Conservation (phyloP, 2,329 filamentous ascomycete genomes). For the Blumeria hordei region DNA sequence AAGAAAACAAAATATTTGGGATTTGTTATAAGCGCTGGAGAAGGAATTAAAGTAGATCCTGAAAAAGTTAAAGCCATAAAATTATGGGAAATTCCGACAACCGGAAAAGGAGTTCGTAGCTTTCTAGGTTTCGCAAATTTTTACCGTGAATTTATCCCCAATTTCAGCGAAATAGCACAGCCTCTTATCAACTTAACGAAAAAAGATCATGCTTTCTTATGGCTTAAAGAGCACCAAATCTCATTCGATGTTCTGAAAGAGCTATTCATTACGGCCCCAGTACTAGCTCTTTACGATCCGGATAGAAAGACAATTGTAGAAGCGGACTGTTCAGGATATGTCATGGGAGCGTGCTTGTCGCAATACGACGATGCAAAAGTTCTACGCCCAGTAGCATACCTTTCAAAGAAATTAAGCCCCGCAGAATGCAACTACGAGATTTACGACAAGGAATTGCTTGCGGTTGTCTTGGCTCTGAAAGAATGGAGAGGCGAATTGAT, state of each 20-base stretch:
- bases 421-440: slow-evolving; percentile 1
- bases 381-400: neutral
- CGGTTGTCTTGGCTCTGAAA: neutral
- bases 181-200: neutral
- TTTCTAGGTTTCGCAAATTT: neutral
- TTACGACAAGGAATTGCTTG: slow-evolving; percentile 1
- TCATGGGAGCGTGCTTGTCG: neutral
- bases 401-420: neutral
- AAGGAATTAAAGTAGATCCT: neutral
- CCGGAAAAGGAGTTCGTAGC: neutral
- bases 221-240: neutral
- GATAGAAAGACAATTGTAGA: neutral
- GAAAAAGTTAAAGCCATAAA: neutral
- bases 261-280: neutral
- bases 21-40: neutral
- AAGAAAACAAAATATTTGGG: neutral
- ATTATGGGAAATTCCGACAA: neutral
- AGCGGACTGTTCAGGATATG: neutral
- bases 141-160: neutral
- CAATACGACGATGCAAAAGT: neutral
- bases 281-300: neutral
- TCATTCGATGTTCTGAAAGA: neutral
- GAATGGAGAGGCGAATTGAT: neutral
- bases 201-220: neutral
- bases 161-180: neutral